Evolutionary conservation across 2,329 filamentous ascomycete species (phyloP).

Genomic region (Chrysoporthe puriensis): DNA sequence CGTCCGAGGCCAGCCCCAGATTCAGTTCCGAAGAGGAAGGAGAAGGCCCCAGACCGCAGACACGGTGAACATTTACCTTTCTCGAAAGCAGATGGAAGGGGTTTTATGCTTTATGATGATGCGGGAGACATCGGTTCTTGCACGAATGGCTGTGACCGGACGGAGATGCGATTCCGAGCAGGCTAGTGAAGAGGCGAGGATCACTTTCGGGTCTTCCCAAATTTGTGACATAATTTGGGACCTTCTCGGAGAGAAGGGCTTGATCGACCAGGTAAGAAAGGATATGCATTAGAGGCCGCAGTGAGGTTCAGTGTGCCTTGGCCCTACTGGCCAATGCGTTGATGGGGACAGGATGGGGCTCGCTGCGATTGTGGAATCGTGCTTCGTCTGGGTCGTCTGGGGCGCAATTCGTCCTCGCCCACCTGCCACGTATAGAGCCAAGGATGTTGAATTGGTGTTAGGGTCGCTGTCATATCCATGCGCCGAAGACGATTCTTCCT

Average conservation of each 20-base stretch:
- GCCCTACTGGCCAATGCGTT: constrained; percentile 14
- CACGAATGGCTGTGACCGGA: constrained; percentile 16
- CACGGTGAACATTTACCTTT: constrained; percentile 14
- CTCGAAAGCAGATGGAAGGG: constrained; percentile 10
- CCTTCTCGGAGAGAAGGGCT: constrained; percentile 1
- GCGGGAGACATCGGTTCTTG: constrained; percentile 12
- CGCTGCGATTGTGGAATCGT: not conserved
- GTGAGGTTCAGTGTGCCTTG: constrained; percentile 20
- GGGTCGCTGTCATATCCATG: not conserved
- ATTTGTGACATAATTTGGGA: not conserved
- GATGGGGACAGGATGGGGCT: not conserved
- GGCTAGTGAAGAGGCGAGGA: constrained; percentile 16
- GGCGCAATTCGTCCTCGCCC: not conserved
- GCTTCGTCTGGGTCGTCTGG: not conserved
- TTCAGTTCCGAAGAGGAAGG: constrained; percentile 19
- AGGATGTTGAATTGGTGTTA: not conserved
- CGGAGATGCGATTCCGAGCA: constrained; percentile 19
- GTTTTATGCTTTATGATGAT: constrained; percentile 2
- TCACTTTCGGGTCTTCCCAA: not conserved
- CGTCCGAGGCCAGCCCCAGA: not conserved
- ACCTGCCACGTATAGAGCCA: not conserved
- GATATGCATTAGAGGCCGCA: constrained; percentile 17
- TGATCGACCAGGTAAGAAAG: constrained; percentile 4
- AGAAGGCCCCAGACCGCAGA: constrained; percentile 12
- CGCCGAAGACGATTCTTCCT: not conserved